Base-by-base conservation (phyloP, 2,329 filamentous ascomycete genomes). In the Keithomyces neogunnii region DNA sequence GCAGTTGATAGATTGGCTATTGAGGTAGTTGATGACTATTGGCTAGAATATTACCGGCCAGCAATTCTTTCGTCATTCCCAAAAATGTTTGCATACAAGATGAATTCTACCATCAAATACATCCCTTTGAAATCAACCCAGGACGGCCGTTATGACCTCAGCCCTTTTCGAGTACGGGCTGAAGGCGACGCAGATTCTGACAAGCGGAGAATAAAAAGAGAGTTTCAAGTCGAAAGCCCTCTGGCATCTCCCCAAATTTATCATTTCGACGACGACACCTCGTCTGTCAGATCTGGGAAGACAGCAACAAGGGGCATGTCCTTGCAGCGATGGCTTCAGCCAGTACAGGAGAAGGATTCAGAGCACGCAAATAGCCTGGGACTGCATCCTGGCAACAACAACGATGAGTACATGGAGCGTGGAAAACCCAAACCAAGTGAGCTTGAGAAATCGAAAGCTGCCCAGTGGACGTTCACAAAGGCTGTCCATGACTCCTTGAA, bases 41-140 rank as follows among this genome's bases (percentile, higher is more conserved):
- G 93, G 93, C 75, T 93, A 6, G 93, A 99, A 65, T 97, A 96
- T 66, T 99, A 99, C 65, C 84, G 91, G 11, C 93, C 93, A 0
- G 78, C 88, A 6, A 88, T 88, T 0, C 72, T 97, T 1, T 96
- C 93, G 0, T 93, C 89, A 0, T 89, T 97, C 58, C 80, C 85
- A 11, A 99, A 96, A 64, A 87, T 96, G 65, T 96, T 96, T 64
- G 82, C 89, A 0, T 96, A 88, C 69, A 90, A 88, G 63, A 88
- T 97, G 79, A 95, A 92, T 63, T 91, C 88, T 0, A 93, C 88
- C 3, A 82, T 91, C 56, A 87, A 86, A 54, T 91, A 92, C 63
- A 85, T 92, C 33, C 86, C 88, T 9, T 78, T 91, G 53, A 85
- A 85, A 52, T 81, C 83, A 2, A 84, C 83, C 4, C 80, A 85